A percentile compares a stretch with the other conserved stretches of the same genome.
Conservation (phyloP, 2,329 filamentous ascomycete species). For the Arthroderma sp. region DNA sequence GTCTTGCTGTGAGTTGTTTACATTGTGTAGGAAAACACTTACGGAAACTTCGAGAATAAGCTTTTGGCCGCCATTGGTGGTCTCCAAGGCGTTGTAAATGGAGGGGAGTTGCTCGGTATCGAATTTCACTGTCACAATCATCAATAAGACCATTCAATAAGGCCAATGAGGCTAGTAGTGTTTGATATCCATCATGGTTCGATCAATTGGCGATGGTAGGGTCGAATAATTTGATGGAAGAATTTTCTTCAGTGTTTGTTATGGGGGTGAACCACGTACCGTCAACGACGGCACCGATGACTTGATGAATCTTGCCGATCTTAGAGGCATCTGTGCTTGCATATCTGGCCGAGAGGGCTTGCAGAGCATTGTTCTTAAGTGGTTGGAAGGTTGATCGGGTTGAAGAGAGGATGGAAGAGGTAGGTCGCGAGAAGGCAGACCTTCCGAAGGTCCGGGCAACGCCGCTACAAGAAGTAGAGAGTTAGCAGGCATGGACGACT, state of each 20-base stretch:
- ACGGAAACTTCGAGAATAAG: conserved; percentile 93
- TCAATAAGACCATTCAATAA: conserved; percentile 15
- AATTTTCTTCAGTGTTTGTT: conserved; percentile 26
- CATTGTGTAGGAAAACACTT: conserved; percentile 32
- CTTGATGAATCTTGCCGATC: conserved; percentile 58
- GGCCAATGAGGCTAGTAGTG: conserved; percentile 1
- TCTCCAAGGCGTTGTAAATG: conserved; percentile 95
- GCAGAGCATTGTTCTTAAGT: conserved; percentile 44
- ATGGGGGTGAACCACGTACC: conserved; percentile 51
- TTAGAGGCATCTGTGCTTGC: conserved; percentile 45
- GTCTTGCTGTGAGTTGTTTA: neutral
- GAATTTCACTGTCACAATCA: conserved; percentile 68
- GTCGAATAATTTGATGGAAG: conserved; percentile 15
- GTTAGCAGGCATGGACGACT: conserved; percentile 7
- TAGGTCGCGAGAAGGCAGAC: conserved; percentile 45
- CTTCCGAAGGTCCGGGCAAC: conserved; percentile 53
- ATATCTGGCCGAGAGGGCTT: conserved; percentile 47
- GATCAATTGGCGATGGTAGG: conserved; percentile 5
- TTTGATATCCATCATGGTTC: neutral
- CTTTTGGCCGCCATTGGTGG: conserved; percentile 82
- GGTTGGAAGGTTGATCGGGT: conserved; percentile 44
- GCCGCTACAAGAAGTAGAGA: conserved; percentile 37
- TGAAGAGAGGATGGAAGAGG: conserved; percentile 38
- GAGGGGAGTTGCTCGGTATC: conserved; percentile 82
- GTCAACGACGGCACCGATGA: conserved; percentile 98